A percentile compares a stretch with the other conserved stretches of the same genome.
These are phyloP conservation scores for Aspergillus sp. DNA, from an alignment of 2,329 filamentous ascomycete species.

Conservation along the genomic window DNA sequence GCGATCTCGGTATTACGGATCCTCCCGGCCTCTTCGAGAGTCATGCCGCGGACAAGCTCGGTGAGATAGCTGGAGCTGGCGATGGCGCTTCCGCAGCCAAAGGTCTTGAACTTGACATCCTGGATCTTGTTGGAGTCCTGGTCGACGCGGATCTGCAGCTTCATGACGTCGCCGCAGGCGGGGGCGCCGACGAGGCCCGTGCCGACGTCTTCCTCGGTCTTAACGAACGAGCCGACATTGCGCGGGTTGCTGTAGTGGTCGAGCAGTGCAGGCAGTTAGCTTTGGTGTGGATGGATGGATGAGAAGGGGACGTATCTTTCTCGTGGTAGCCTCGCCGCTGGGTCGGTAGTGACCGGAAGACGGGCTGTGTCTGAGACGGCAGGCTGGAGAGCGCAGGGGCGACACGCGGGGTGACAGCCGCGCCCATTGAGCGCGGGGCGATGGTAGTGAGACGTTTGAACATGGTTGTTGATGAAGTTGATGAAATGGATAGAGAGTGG, in stretches of 20 bases:
- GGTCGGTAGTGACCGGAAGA: constrained; percentile 27
- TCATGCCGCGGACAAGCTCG: constrained; percentile 92
- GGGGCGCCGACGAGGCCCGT: constrained; percentile 88
- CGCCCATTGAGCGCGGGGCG: constrained; percentile 44
- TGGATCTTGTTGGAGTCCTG: constrained; percentile 77
- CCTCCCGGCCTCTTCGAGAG: constrained; percentile 80
- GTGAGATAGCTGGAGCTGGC: constrained; percentile 91
- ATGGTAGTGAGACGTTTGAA: constrained; percentile 48
- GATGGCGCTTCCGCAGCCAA: constrained; percentile 89
- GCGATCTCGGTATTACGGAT: constrained; percentile 98
- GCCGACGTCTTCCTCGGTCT: constrained; percentile 72
- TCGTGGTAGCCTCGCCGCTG: constrained; percentile 51
- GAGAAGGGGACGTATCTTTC: constrained; percentile 46
- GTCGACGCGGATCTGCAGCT: constrained; percentile 87
- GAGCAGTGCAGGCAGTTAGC: constrained; percentile 43
- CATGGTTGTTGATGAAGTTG: constrained; percentile 35
- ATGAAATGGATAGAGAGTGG: constrained; percentile 1
- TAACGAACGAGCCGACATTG: constrained; percentile 70
- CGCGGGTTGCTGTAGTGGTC: constrained; percentile 75
- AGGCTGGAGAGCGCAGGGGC: constrained; percentile 39
- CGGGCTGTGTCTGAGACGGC: constrained; percentile 31
- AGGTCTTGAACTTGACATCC: constrained; percentile 97
- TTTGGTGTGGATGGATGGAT: neutral
- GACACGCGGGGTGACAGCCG: constrained; percentile 40
- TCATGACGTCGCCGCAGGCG: constrained; percentile 88